phyloP scores from a whole-genome alignment of 306 rosid genomes.

The Fragaria vesca region DNA sequence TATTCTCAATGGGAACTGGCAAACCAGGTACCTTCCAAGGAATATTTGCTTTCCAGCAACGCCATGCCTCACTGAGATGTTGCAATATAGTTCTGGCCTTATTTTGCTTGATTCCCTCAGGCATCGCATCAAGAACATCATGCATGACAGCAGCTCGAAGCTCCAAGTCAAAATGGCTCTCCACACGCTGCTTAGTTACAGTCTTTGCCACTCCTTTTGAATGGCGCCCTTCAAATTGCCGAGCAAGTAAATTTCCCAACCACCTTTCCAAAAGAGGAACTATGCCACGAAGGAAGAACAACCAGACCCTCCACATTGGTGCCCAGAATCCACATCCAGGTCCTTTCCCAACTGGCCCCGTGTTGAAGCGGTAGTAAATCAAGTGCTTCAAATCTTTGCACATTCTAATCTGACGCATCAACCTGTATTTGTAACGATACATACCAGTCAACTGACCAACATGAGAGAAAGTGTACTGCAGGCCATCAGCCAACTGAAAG shows the following conservation, averaged over 20 bases:
- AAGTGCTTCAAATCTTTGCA: slow-evolving; percentile 96
- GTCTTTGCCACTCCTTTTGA: slow-evolving; percentile 99
- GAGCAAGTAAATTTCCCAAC: slow-evolving; percentile 95
- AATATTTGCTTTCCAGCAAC: slow-evolving; percentile 99
- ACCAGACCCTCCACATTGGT: slow-evolving; percentile 99
- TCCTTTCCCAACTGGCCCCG: slow-evolving; percentile 99
- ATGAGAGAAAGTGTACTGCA: slow-evolving; percentile 95
- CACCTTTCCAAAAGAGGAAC: slow-evolving; percentile 97
- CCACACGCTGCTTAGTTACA: slow-evolving; percentile 98
- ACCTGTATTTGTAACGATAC: slow-evolving; percentile 96
- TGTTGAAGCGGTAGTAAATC: slow-evolving; percentile 95
- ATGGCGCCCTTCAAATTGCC: slow-evolving; percentile 98
- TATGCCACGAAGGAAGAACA: slow-evolving; percentile 96
- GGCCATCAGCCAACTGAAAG: slow-evolving; percentile 95
- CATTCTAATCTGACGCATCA: slow-evolving; percentile 99
- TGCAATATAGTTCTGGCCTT: slow-evolving; percentile 96
- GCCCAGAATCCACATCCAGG: slow-evolving; percentile 99
- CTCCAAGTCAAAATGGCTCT: slow-evolving; percentile 97
- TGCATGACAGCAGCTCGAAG: slow-evolving; percentile 99
- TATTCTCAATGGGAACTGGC: slow-evolving; percentile 97
- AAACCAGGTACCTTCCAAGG: slow-evolving; percentile 99
- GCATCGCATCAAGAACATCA: slow-evolving; percentile 99
- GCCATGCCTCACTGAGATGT: slow-evolving; percentile 99
- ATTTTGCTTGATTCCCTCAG: slow-evolving; percentile 98
- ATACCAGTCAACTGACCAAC: slow-evolving; percentile 99